phyloP scores from a whole-genome alignment of 257 asterid genomes.

The Nicotiana obtusifolia region DNA sequence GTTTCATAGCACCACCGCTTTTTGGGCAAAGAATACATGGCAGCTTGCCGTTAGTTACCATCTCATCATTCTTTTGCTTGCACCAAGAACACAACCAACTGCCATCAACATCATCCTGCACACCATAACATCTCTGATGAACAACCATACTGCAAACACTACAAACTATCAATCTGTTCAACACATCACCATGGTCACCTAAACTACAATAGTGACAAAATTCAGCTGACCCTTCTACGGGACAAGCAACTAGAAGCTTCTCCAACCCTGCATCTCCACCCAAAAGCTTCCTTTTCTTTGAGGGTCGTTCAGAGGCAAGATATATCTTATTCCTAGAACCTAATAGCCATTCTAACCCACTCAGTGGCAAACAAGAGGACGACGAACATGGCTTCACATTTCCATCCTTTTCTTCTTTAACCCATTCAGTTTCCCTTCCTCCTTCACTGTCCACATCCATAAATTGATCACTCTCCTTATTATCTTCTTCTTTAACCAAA shows the following conservation, averaged over 20 bases:
- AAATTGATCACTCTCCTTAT: slow-evolving; percentile 31
- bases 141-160: slow-evolving; percentile 70
- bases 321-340: slow-evolving; percentile 84
- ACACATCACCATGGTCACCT: slow-evolving; percentile 52
- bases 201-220: slow-evolving; percentile 82
- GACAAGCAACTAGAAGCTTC: slow-evolving; percentile 70
- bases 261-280: slow-evolving; percentile 91
- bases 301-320: slow-evolving; percentile 78
- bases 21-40: slow-evolving; percentile 87
- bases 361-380: slow-evolving; percentile 22
- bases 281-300: slow-evolving; percentile 84
- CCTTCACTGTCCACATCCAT: slow-evolving; percentile 50
- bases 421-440: background rate
- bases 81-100: slow-evolving; percentile 96
- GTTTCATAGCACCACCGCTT: slow-evolving; percentile 88
- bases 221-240: slow-evolving; percentile 68
- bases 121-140: slow-evolving; percentile 96
- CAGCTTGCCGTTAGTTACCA: slow-evolving; percentile 24
- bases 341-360: slow-evolving; percentile 91
- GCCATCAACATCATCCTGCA: slow-evolving; percentile 65
- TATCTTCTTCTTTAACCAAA: slow-evolving; percentile 19
- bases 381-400: slow-evolving; percentile 23
- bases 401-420: slow-evolving; percentile 26
- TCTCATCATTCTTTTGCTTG: slow-evolving; percentile 41
- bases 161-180: slow-evolving; percentile 69